Base-by-base conservation (phyloP, 768 basidiomycete species). In the Lactifluus piperatus region DNA sequence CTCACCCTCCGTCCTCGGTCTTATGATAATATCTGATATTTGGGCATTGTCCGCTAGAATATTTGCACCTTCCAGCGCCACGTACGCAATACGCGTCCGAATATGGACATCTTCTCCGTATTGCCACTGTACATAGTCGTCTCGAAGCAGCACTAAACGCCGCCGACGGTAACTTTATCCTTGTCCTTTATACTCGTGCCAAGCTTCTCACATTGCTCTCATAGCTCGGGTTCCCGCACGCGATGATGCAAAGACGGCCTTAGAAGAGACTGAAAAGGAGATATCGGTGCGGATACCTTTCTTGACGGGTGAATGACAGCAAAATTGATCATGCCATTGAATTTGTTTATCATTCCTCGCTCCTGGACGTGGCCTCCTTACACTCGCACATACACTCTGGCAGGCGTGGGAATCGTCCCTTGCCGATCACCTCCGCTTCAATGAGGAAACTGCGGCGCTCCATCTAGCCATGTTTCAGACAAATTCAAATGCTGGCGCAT, bases 401-500 rank as follows among this genome's bases (percentile, higher is more conserved):
- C 62, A 86, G 84, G 76, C 77, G 65, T 92, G 89, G 89, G 74
- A 74, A 27, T 73, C 74, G 24, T 80, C 80, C 36, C 79, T 91
- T n/a, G 82, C 90, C 11, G 80, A 83, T 43, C 79, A 84, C 66
- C 79, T 92, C 46, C 80, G 78, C 8, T 91, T 87, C 67, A 84
- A 79, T 24, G 82, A 86, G 47, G 80, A 86, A 65, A 89, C 79
- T 68, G 70, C 90, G 20, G 75, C 77, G 62, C 80, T 83, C 20
- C 87, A 91, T 64, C 74, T 83, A 62, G 79, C 82, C 18, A 87
- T 88, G 81, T 86, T 90, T 64, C 88, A 88, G 67, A 90, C 88
- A 22, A 81, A 80, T 65, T 85, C 85, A 16, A 89, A 88, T 65
- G 79, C 79, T 29, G 86, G 88, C 47, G 86, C 87, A 10, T 91